Evolutionary conservation across 352 stramenopile genomes (phyloP), one percentile per base, ranked within the genome.

Genomic region (Phytophthora chlamydospora): DNA sequence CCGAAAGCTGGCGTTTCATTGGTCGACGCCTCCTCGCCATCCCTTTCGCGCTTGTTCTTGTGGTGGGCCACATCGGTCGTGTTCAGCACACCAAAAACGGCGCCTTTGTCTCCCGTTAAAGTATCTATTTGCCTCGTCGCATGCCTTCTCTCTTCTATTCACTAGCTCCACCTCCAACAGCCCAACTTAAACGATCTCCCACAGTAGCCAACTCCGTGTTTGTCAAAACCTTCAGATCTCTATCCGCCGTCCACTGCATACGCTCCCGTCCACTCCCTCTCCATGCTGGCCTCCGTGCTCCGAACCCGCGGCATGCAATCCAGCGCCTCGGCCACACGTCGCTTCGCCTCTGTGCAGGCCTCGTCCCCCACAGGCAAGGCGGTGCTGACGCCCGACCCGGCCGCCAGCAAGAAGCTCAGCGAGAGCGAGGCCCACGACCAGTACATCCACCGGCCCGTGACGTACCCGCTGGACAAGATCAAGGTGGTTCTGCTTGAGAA

Each of bases 401-500:
- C 62, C 0, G 24, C 55, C 2, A 39, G 41, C 41, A 50, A 67
- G 35, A 64, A 67, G 51, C 44, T 16, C 24, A 54, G 27, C 10
- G 55, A 61, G 16, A 35, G 66, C 12, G n/a, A 68, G 13, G 54
- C 39, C 2, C 55, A 68, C 17, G 46, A 65, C 33, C 14, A 64
- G 45, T 90, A 93, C 58, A 47, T 93, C 16, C 54, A 76, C n/a
- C 84, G 84, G 0, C 80, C 81, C 9, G 83, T 90, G 65, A 89
- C 81, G 43, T 91, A 88, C 51, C 84, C 84, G 14, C 67, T 93
- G 19, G 68, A 91, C 56, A 91, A 91, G 70, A 76, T 91, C 55
- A 93, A 93, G 67, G 85, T 93, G 32, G 85, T 93, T 35, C 71
- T 93, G 40, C 62, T 93, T 42, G 85, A 93, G 54, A 93, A 93